phyloP scores from a whole-genome alignment of 108 stramenopile genomes.

The Skeletonema potamos region DNA sequence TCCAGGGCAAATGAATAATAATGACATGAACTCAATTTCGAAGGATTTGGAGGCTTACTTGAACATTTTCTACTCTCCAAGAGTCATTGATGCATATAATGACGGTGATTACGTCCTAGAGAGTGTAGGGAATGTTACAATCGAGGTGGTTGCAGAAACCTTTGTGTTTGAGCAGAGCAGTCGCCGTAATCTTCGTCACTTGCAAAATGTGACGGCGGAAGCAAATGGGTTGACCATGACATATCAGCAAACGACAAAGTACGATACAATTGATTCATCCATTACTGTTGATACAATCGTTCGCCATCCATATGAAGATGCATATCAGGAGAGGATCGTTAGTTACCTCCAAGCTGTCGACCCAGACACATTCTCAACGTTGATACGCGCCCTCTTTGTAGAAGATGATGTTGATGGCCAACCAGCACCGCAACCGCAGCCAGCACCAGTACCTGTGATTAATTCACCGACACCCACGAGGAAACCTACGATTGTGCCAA shows the following conservation, averaged over 20 bases:
- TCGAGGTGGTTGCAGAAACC: slow-evolving; percentile 6
- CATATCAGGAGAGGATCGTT: slow-evolving; percentile 15
- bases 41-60: slow-evolving; percentile 28
- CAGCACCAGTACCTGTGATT: not conserved
- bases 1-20: slow-evolving; percentile 1
- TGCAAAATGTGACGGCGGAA: not conserved
- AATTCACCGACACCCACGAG: not conserved
- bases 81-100: not conserved
- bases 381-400: slow-evolving; percentile 20
- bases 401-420: slow-evolving; percentile 4
- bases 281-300: slow-evolving; percentile 22
- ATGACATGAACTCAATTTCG: slow-evolving; percentile 13
- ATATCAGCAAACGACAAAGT: slow-evolving; percentile 36
- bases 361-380: slow-evolving; percentile 15
- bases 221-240: slow-evolving; percentile 11
- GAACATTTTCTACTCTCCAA: slow-evolving; percentile 21
- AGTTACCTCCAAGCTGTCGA: slow-evolving; percentile 23
- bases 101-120: slow-evolving; percentile 21
- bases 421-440: not conserved
- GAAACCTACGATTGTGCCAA: not conserved
- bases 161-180: slow-evolving; percentile 2
- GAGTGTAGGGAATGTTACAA: slow-evolving; percentile 25
- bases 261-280: slow-evolving; percentile 26
- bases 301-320: slow-evolving; percentile 20
- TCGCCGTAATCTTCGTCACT: slow-evolving; percentile 3